Evolutionary conservation across 106 monocot species (phyloP), one percentile per base, ranked within the genome.

Genomic region (Apostasia ramifera): DNA sequence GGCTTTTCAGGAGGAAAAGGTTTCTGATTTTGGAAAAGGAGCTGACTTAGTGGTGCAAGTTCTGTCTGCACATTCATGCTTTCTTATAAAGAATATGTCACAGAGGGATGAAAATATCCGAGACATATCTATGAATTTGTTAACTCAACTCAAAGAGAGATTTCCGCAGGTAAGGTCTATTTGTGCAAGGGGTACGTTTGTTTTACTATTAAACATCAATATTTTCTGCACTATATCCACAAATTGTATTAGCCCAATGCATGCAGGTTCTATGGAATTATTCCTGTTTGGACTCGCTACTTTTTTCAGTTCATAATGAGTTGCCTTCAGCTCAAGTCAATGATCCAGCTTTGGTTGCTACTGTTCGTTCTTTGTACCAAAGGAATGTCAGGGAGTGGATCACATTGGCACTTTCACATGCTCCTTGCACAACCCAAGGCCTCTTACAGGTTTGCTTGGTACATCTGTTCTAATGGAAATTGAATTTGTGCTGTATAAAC

Each of bases 51-150:
- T 90, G 69, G 92, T 90, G 52, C 81, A 78, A 48, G 76, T 93
- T 85, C 84, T 98, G 76, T 80, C 92, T 62, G 80, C 79, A 70
- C 97, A 98, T 81, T 71, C 83, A 5, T 98, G 97, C 71, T 98
- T 92, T 82, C 85, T 98, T 12, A 98, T 98, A 78, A 92, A 92
- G 70, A 92, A 74, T 71, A 80, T 92, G 80, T 92, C 92, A 44
- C 89, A 93, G 67, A 92, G 92, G 79, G 92, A 98, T 80, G 97
- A 98, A 66, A 85, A 90, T 77, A 78, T 93, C 61, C 97, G 97
- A 61, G 85, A 98, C 72, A 85, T 93, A 51, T 83, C 86, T 80
- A 79, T 92, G 40, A 79, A 69, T 81, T 79, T 93, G 77, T 78
- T 98, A 64, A 74, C 77, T 74, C 87, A 87, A 72, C 61, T 98